A percentile compares a stretch with the other conserved stretches of the same genome.
phyloP scores from a whole-genome alignment of 169 alveolate species.

The Besnoitia besnoiti region DNA sequence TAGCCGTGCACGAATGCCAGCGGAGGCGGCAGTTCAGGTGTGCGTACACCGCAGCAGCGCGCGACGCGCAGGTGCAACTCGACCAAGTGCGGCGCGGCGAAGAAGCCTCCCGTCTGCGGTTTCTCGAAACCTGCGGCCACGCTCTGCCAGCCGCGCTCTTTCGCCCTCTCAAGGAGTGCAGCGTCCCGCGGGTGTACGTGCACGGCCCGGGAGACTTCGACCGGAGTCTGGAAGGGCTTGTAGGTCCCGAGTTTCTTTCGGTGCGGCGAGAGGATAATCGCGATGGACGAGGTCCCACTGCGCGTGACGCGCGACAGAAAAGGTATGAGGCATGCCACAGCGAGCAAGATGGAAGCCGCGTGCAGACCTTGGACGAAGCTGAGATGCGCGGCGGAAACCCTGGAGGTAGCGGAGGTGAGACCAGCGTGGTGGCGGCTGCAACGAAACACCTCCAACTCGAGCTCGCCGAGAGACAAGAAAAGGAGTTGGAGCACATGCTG shows the following conservation, averaged over 20 bases:
- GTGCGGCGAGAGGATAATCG: not conserved
- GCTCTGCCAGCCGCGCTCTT: not conserved
- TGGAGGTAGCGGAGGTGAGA: no score
- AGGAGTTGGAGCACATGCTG: not conserved
- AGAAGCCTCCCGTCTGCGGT: not conserved
- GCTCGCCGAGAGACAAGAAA: not conserved
- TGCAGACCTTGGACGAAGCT: no score
- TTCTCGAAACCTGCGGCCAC: not conserved
- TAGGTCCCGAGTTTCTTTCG: not conserved
- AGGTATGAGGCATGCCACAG: no score
- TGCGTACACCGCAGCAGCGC: not conserved
- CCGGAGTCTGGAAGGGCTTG: not conserved
- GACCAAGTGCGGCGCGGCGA: not conserved
- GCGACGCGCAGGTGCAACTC: conserved; percentile 1
- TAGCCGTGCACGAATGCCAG: not conserved
- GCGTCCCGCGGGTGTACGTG: not conserved
- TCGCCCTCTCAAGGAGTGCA: not conserved
- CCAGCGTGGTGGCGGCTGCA: no score
- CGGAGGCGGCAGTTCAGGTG: conserved; percentile 26
- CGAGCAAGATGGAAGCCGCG: no score
- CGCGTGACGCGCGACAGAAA: no score
- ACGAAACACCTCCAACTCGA: no score
- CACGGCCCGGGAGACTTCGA: conserved; percentile 22
- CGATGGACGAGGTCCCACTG: no score
- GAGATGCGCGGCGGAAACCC: no score